Conservation (phyloP, 1,284 basidiomycete genomes). For the Ganoderma lucidum region DNA sequence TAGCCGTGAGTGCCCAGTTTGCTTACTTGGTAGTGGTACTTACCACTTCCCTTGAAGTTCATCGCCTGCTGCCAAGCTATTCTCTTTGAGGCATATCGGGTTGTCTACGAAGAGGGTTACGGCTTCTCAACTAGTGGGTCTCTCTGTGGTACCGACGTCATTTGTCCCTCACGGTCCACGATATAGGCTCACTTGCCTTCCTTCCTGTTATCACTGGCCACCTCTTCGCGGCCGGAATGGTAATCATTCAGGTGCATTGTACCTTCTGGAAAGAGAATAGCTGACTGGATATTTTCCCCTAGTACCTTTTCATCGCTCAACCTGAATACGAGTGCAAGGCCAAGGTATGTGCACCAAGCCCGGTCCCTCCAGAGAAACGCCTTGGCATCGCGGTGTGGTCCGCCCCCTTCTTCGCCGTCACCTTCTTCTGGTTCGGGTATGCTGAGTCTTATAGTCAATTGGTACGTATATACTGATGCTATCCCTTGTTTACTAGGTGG, state of each 20-base stretch:
- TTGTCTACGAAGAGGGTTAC: conserved; percentile 62
- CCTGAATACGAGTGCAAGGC: conserved; percentile 58
- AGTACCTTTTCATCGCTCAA: conserved; percentile 60
- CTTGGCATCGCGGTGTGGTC: conserved; percentile 63
- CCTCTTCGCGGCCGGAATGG: conserved; percentile 35
- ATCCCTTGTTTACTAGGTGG: conserved; percentile 42
- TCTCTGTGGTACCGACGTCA: not conserved
- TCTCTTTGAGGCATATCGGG: conserved; percentile 65
- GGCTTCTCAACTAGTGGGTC: conserved; percentile 48
- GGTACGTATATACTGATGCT: not conserved
- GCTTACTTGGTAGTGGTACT: not conserved
- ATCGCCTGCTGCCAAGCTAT: conserved; percentile 71
- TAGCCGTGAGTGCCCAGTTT: conserved; percentile 54
- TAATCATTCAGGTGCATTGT: conserved; percentile 44
- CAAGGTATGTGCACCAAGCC: conserved; percentile 54
- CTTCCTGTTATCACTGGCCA: conserved; percentile 66
- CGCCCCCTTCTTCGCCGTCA: conserved; percentile 61
- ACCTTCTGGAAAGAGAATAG: not conserved
- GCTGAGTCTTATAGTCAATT: not conserved
- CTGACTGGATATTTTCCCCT: not conserved
- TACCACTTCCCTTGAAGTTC: conserved; percentile 43
- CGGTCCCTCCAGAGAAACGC: conserved; percentile 74
- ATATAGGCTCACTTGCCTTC: conserved; percentile 53
- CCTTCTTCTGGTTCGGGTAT: conserved; percentile 73
- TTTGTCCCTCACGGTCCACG: conserved; percentile 37